These are phyloP conservation scores for Conticribra weissflogii DNA, from an alignment of 108 stramenopile genomes.

Conservation along the genomic window DNA sequence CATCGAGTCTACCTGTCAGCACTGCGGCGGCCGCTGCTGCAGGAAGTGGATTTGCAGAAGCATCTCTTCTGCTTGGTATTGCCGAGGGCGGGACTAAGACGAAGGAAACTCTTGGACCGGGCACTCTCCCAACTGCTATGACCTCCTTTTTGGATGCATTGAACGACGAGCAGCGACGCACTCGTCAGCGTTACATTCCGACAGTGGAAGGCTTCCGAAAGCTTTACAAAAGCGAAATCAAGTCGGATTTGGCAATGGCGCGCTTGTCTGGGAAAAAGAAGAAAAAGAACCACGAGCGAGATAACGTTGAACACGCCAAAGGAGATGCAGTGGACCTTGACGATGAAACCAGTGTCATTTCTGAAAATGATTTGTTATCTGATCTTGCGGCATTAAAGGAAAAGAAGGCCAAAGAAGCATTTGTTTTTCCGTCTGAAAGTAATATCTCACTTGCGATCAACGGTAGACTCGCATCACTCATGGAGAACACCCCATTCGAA, in stretches of 20 bases:
- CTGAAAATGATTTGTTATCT: conserved; percentile 9
- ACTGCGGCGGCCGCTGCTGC: not conserved
- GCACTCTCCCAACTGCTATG: conserved; percentile 36
- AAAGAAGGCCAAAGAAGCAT: conserved; percentile 5
- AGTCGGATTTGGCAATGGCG: conserved; percentile 70
- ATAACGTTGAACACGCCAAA: not conserved
- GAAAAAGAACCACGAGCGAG: not conserved
- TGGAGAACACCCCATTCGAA: conserved; percentile 44
- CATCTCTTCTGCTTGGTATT: not conserved
- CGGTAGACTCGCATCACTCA: conserved; percentile 39
- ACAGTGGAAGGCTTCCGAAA: conserved; percentile 80
- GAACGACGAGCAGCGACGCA: conserved; percentile 79
- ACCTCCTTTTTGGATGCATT: conserved; percentile 74
- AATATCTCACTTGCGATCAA: conserved; percentile 40
- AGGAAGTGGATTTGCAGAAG: not conserved
- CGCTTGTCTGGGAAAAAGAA: conserved; percentile 23
- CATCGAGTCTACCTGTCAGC: not conserved
- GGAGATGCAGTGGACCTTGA: conserved; percentile 25
- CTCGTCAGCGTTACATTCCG: conserved; percentile 76
- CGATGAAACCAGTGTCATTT: conserved; percentile 26
- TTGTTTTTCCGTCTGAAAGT: conserved; percentile 36
- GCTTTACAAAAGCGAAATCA: conserved; percentile 76
- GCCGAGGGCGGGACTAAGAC: not conserved
- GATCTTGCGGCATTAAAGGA: conserved; percentile 11
- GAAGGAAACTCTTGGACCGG: conserved; percentile 9